These are phyloP conservation scores for Alternaria gaisen DNA, from an alignment of 2,329 filamentous ascomycete species.

Conservation along the genomic window DNA sequence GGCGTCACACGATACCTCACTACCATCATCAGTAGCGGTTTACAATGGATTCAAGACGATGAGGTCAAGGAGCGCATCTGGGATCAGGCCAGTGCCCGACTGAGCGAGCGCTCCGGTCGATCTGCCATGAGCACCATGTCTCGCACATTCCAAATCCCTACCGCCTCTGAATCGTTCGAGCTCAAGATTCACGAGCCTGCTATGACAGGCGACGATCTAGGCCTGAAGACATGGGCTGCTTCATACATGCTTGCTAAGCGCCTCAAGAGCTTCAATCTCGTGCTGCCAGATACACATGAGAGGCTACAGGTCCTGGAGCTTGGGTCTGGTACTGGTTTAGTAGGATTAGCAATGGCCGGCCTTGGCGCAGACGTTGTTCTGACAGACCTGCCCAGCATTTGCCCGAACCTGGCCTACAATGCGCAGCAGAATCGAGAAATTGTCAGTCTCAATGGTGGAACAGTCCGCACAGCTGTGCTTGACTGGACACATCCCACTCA, in stretches of 20 bases:
- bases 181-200: conserved; percentile 85
- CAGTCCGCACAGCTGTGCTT: conserved; percentile 70
- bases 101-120: conserved; percentile 87
- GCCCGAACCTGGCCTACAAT: conserved; percentile 82
- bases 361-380: conserved; percentile 73
- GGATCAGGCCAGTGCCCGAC: conserved; percentile 78
- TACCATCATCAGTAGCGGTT: conserved; percentile 70
- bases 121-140: conserved; percentile 71
- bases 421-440: conserved; percentile 68
- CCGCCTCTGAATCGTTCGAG: conserved; percentile 54
- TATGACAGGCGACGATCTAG: conserved; percentile 85
- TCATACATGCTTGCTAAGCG: conserved; percentile 84
- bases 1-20: conserved; percentile 72
- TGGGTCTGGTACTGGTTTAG: conserved; percentile 89
- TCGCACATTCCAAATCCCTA: conserved; percentile 67
- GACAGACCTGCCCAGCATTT: conserved; percentile 85
- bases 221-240: conserved; percentile 95
- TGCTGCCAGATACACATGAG: not conserved
- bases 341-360: conserved; percentile 84
- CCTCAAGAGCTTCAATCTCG: conserved; percentile 57
- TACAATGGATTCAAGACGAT: conserved; percentile 75
- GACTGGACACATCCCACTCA: conserved; percentile 75
- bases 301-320: conserved; percentile 71
- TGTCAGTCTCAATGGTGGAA: conserved; percentile 65
- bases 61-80: conserved; percentile 74